These are phyloP conservation scores for Termitomyces sp. DNA, from an alignment of 1,284 basidiomycete genomes.

Conservation along the genomic window DNA sequence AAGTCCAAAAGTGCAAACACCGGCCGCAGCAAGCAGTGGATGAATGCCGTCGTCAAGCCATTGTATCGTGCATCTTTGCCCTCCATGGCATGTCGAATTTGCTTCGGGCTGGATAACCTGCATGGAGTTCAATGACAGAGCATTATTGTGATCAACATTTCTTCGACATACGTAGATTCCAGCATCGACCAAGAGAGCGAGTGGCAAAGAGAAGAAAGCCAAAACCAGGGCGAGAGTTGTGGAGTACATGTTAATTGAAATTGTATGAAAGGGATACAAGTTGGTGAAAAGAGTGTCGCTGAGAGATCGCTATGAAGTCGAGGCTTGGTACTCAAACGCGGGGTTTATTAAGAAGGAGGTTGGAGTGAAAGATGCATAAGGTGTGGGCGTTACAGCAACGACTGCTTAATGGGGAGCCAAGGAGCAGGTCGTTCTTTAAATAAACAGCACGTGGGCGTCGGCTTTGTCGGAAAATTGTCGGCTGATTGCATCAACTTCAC, in stretches of 20 bases:
- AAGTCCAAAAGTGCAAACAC: conserved; percentile 45
- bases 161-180: conserved; percentile 27
- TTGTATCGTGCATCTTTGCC: conserved; percentile 44
- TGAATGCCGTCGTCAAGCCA: conserved; percentile 59
- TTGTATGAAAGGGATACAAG: conserved; percentile 5
- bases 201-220: conserved; percentile 21
- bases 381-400: neutral
- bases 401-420: conserved; percentile 8
- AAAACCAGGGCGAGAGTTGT: conserved; percentile 21
- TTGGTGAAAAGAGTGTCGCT: conserved; percentile 12
- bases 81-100: conserved; percentile 42
- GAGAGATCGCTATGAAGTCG: conserved; percentile 4
- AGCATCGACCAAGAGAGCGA: conserved; percentile 22
- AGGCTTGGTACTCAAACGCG: neutral
- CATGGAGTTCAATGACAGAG: neutral
- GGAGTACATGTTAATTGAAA: conserved; percentile 18
- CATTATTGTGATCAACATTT: neutral
- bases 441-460: neutral
- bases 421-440: neutral
- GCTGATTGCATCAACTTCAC: too few relatives aligned
- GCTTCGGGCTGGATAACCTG: conserved; percentile 47
- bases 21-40: conserved; percentile 46
- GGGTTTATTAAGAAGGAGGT: conserved; percentile 1
- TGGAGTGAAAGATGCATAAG: conserved; percentile 4
- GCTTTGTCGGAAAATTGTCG: neutral